Base-by-base conservation (phyloP, 345 rosid species). In the Salix viminalis region DNA sequence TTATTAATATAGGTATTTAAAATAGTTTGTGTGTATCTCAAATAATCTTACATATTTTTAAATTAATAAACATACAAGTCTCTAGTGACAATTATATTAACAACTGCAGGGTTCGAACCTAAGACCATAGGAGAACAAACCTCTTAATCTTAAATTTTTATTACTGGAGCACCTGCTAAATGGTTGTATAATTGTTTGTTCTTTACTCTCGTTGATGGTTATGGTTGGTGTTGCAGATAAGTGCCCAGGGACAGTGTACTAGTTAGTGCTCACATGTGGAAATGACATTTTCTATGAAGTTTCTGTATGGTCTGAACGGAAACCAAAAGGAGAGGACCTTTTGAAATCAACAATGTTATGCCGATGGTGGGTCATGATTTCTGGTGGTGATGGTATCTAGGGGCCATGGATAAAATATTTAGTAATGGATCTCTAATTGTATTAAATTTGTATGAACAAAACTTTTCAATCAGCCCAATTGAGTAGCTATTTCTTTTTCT, bases 101-200 rank as follows among this genome's bases (percentile, higher is more conserved):
- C 1, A 34, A 34, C 6, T 34, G 0, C 1, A 34, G 1, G 0
- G 0, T 5, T 34, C 1, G 0, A 34, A 34, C 36, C 1, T 0
- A 1, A 34, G 1, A 5, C 1, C 6, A 34, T 4, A 34, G 0
- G 1, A 34, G 0, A 34, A 0, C 6, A 34, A 34, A 34, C 0
- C 5, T 34, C 0, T 34, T 34, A 34, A 34, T 34, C 1, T 34
- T 1, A 34, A 34, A 0, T 4, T 34, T 1, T 34, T 34, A 34
- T 5, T 0, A 34, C 0, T 5, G 34, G 34, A 32, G 5, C 5
- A 32, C 5, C 34, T 32, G 4, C 4, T 34, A 34, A 0, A 4
- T 34, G 36, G 1, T 5, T 5, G 37, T 36, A 36, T 36, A 36
- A 5, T 36, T 36, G 1, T 0, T 23, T 42, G 21, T 5, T 15